phyloP scores from a whole-genome alignment of 108 stramenopile species.

The Skeletonema costatum region DNA sequence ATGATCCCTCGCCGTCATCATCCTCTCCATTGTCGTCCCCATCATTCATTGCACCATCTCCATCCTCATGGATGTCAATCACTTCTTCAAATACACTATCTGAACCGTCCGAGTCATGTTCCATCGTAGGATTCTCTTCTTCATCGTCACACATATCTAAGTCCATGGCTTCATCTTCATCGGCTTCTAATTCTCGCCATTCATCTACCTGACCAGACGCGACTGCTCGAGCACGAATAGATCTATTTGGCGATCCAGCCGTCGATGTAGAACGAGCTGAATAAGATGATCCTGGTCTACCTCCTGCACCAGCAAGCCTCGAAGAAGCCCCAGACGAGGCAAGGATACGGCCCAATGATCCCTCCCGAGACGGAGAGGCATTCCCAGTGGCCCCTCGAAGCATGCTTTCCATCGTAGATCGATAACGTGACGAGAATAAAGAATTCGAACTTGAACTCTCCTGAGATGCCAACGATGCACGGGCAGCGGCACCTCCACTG shows the following conservation, averaged over 20 bases:
- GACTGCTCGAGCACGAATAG: constrained; percentile 12
- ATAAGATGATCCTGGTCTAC: background rate
- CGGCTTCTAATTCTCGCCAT: constrained; percentile 20
- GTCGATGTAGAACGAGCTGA: constrained; percentile 5
- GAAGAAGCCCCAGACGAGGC: constrained; percentile 4
- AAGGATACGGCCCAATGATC: background rate
- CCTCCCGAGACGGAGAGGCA: background rate
- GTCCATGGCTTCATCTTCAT: constrained; percentile 46
- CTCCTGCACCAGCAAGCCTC: background rate
- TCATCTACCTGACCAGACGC: constrained; percentile 13
- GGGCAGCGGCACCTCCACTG: background rate
- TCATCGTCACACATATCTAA: constrained; percentile 40
- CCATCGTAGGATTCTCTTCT: constrained; percentile 36
- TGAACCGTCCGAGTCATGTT: constrained; percentile 27
- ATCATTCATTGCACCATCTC: constrained; percentile 17
- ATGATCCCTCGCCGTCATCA: constrained; percentile 33
- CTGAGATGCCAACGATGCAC: background rate
- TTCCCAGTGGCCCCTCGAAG: background rate
- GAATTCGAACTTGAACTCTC: constrained; percentile 9
- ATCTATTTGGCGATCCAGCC: constrained; percentile 14
- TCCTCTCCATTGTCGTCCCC: background rate
- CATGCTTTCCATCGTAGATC: constrained; percentile 25
- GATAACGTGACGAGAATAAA: constrained; percentile 8
- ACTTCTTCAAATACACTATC: constrained; percentile 44
- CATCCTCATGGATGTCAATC: constrained; percentile 19